Evolutionary conservation across 2,329 filamentous ascomycete species (phyloP), one percentile per base, ranked within the genome.

Genomic region (Bipolaris bicolor): DNA sequence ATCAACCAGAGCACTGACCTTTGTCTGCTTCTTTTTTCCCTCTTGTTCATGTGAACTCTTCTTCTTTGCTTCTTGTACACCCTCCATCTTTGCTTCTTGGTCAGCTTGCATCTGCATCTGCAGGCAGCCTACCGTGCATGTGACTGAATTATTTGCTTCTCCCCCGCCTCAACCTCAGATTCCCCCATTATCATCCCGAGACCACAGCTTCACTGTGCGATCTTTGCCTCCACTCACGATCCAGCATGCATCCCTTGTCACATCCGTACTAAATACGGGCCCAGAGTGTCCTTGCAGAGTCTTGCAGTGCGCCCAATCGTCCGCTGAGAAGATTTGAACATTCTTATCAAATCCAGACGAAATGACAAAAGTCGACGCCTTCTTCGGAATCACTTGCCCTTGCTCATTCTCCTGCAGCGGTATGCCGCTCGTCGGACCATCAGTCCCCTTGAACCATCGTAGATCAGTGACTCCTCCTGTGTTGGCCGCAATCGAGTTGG

Each of bases 221-320:
- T 99, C 95, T 73, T 97, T 91, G 3, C 95, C 93, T 65, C 92
- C 92, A 74, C 92, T 97, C 22, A 94, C 90, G 76, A 99, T 96
- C 91, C 92, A 99, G 72, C 84, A 89, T 7, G 88, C 90, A 76
- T 98, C 91, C 62, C 84, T 83, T 70, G 90, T 96, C 51, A 97
- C 87, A 79, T 99, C 95, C 11, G 92, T 90, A 66, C 92, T 96
- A 50, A 96, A 86, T 10, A 99, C 93, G 39, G 96, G 95, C 2
- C 92, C 93, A 1, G 92, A 92, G 77, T 99, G 95, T 0, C 93
- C 95, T 67, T 89, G 91, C 57, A 99, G 80, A 15, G 88, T 91
- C 78, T 96, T 96, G 59, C 93, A 87, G 57, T 96, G 79, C 1
- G 90, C 89, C 93, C 95, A 99, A 78, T 99, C 94, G 74, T 99